Evolutionary conservation across 768 basidiomycete species (phyloP), one percentile per base, ranked within the genome.

Genomic region (Phylloporus sp.): DNA sequence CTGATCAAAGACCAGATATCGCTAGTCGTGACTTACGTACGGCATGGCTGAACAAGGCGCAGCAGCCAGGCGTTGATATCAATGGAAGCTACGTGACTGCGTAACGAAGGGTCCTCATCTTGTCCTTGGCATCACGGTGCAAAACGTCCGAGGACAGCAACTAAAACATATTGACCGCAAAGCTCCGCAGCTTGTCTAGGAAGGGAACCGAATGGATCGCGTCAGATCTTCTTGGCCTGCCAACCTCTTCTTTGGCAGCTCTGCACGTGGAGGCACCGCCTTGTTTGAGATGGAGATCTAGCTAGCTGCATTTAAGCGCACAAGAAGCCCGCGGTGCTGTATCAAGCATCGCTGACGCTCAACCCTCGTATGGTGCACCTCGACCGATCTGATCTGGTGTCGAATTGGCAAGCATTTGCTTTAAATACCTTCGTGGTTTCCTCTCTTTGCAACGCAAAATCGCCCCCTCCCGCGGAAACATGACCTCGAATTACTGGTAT

Each of bases 1-100:
- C 15, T 7, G 21, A 11, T 22, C 14, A 15, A 41, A 42, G 29
- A 42, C 4, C 4, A 26, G 38, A 5, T 28, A 22, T 6, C 42
- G 9, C n/a, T n/a, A n/a, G n/a, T n/a, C n/a, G 29, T 45, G 18
- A 22, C 21, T 38, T 56, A 54, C 43, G 51, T 56, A 54, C 43
- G 51, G 14, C 23, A 58, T 4, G 18, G 9, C 42, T 33, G 13
- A 22, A 23, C 9, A 8, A 44, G 52, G 35, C 13, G 21, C 18
- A 11, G 17, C 29, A 33, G 26, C 24, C 17, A 27, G 48, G 39
- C 41, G 9, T 24, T 58, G 56, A 59, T 48, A 29, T 10, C 29
- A 37, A 51, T 36, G 53, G 46, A 59, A 40, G 33, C 6, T 34
- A 10, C 14, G 20, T 47, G 17, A 24, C 10, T 36, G 38, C 44